Conservation (phyloP, 2,329 filamentous ascomycete species). For the Aspergillus aculeatinus region DNA sequence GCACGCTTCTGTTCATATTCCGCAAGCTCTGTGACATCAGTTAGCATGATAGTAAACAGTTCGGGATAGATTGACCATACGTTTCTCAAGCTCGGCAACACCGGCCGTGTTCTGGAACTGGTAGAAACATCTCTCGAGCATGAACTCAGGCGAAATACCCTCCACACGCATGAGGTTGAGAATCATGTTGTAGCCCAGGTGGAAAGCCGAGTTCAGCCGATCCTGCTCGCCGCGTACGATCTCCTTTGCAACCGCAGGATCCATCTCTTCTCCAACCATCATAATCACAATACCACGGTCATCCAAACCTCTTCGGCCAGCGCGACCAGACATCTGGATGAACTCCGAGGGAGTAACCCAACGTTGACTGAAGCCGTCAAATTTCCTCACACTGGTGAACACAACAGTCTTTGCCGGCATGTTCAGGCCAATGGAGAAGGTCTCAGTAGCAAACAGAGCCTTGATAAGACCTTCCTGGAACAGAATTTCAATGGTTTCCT, state of each 20-base stretch:
- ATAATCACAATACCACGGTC: conserved; percentile 98
- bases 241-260: conserved; percentile 87
- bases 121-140: conserved; percentile 97
- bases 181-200: conserved; percentile 99
- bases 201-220: conserved; percentile 94
- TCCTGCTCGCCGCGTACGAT: conserved; percentile 97
- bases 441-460: conserved; percentile 95
- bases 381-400: conserved; percentile 96
- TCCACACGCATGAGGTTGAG: conserved; percentile 96
- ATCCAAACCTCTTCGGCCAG: conserved; percentile 93
- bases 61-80: conserved; percentile 29
- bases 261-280: conserved; percentile 98
- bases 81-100: conserved; percentile 76
- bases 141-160: conserved; percentile 96
- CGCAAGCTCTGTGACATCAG: conserved; percentile 60
- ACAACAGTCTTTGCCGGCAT: conserved; percentile 99
- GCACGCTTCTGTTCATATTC: conserved; percentile 74
- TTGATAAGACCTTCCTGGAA: conserved; percentile 99
- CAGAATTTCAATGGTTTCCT: conserved; percentile 97
- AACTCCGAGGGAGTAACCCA: conserved; percentile 95
- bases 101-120: conserved; percentile 96
- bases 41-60: conserved; percentile 25
- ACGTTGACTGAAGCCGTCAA: conserved; percentile 76
- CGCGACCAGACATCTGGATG: conserved; percentile 97
- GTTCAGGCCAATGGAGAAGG: conserved; percentile 96